Percentiles rank a stretch among this genome's conserved stretches.
Evolutionary conservation across 2,329 filamentous ascomycete genomes (phyloP).

Genomic region (Aspergillus awamori): DNA sequence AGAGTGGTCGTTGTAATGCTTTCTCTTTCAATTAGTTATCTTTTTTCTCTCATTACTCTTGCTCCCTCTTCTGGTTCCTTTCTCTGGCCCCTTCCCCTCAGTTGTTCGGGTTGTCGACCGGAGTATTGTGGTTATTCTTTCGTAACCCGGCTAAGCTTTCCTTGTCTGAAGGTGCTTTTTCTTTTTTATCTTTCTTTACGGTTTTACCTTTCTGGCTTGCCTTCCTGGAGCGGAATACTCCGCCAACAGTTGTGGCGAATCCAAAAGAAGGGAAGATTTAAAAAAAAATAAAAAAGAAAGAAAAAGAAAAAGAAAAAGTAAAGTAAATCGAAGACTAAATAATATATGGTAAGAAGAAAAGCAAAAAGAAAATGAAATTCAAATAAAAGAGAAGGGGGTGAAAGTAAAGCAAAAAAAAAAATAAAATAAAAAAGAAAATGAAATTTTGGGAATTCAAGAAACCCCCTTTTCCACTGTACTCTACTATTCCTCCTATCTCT

Average conservation of each 20-base stretch:
- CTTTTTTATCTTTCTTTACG: neutral
- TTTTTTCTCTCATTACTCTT: neutral
- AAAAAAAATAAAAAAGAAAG: neutral
- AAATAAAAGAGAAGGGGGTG: neutral
- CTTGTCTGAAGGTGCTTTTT: conserved; percentile 18
- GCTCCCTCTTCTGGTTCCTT: neutral
- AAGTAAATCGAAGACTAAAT: neutral
- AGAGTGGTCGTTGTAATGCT: conserved; percentile 10
- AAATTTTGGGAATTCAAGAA: neutral
- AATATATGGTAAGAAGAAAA: neutral
- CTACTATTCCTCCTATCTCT: conserved; percentile 11
- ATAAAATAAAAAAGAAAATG: neutral
- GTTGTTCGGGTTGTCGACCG: conserved; percentile 12
- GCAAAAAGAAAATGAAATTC: neutral
- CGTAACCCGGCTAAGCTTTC: conserved; percentile 30
- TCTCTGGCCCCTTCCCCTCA: conserved; percentile 25
- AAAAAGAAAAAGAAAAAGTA: neutral
- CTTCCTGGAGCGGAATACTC: conserved; percentile 21
- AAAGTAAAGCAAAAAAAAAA: neutral
- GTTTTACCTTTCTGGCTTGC: conserved; percentile 10
- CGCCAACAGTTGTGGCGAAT: conserved; percentile 27
- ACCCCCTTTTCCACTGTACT: neutral
- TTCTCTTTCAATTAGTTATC: conserved; percentile 8
- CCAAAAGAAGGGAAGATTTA: neutral
- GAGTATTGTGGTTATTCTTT: conserved; percentile 12